Evolutionary conservation across 495 filamentous ascomycete species (phyloP).

Genomic region (Tuber aestivum): DNA sequence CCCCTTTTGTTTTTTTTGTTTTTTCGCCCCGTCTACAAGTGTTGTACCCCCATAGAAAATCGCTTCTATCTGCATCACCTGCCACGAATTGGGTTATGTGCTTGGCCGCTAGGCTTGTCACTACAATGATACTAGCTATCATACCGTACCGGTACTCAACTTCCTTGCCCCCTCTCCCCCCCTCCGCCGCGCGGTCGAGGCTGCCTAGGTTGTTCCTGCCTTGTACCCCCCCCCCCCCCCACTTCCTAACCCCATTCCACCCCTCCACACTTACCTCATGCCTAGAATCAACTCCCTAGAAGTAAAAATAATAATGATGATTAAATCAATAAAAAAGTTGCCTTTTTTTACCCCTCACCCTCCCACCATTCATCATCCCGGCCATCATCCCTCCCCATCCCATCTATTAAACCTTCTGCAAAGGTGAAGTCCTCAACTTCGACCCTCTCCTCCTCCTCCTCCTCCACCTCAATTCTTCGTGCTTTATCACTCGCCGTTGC

Average conservation of each 20-base stretch:
- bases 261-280: constrained; percentile 31
- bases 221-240: background rate
- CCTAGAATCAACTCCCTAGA: constrained; percentile 17
- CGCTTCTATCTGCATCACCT: background rate
- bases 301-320: background rate
- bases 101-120: background rate
- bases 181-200: background rate
- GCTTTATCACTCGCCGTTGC: constrained; percentile 21
- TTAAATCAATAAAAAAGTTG: constrained; percentile 16
- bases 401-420: constrained; percentile 17
- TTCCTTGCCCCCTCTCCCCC: background rate
- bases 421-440: background rate
- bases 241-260: constrained; percentile 14
- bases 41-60: background rate
- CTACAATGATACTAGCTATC: background rate
- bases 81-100: background rate
- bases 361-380: constrained; percentile 29
- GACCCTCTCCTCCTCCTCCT: constrained; percentile 19
- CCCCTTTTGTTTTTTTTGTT: background rate
- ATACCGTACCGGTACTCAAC: background rate
- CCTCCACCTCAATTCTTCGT: constrained; percentile 21
- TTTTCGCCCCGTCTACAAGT: background rate
- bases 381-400: constrained; percentile 21
- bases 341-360: constrained; percentile 34
- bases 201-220: background rate